Conservation (phyloP, 2,329 filamentous ascomycete species). For the Dothistroma septosporum region DNA sequence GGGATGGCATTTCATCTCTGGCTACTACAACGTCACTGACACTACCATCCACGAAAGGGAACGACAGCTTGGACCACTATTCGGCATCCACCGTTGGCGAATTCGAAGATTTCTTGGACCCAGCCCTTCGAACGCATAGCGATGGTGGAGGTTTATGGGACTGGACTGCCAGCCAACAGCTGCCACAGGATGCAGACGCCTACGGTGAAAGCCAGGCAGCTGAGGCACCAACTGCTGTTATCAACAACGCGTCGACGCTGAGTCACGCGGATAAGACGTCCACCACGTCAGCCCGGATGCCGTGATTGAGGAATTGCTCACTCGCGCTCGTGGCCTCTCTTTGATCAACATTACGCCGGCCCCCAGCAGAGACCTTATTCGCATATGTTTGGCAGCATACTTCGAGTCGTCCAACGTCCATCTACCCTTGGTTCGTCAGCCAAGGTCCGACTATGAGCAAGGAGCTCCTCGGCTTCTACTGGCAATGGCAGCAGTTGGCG, state of each 20-base stretch:
- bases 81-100: background rate
- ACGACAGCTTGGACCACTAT: background rate
- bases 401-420: slow-evolving; percentile 5
- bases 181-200: background rate
- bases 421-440: slow-evolving; percentile 3
- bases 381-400: slow-evolving; percentile 2
- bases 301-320: background rate
- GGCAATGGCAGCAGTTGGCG: slow-evolving; percentile 3
- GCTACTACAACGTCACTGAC: background rate
- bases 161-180: background rate
- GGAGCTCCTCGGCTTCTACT: background rate
- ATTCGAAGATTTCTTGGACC: background rate
- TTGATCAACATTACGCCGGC: background rate
- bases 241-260: background rate
- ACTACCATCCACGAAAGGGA: background rate
- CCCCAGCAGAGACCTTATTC: background rate
- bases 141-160: background rate
- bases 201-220: background rate
- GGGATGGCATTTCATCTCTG: background rate
- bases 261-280: background rate
- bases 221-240: background rate
- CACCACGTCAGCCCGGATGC: background rate
- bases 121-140: background rate
- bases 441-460: background rate
- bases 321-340: background rate